Evolutionary conservation across 352 stramenopile genomes (phyloP), one percentile per base, ranked within the genome.

Genomic region (Thalassiosira allenii): DNA sequence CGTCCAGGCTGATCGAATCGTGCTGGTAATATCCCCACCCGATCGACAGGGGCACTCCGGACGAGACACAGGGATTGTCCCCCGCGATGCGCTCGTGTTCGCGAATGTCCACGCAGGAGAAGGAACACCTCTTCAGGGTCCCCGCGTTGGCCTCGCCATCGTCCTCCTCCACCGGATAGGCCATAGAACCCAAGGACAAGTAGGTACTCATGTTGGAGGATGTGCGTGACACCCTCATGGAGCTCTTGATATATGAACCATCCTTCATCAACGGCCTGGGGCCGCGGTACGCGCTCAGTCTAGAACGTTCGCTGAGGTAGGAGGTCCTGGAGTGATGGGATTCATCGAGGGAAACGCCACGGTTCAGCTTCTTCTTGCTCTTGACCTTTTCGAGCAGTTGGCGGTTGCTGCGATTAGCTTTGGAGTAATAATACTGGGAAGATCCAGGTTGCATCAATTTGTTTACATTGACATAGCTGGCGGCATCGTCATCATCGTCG

Each of bases 41-140:
- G 32, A 94, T 79, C 0, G 75, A 73, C n/a, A 94, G 30, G 11
- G 89, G 87, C 22, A 89, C 81, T 43, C 89, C 89, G 8, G 82
- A 83, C 44, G 82, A 79, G 0, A 88, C 84, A 25, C 87, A 89
- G 22, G 89, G 89, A 51, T 94, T 90, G 66, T 94, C 89, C 14
- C 87, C 87, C 22, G 91, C 78, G 33, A 91, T 88, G 5, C 87
- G 75, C 62, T 91, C 87, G 54, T 93, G 87, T 58, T 91, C 84
- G 6, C 89, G 84, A 64, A 94, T 84, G 23, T 88, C 41, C n/a
- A 90, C 69, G 29, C 12, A 71, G 29, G 65, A 76, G 47, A 90
- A 91, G 5, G 41, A 51, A 40, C 41, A 75, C 23, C 80, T 65
- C 29, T 78, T 82, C 25, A 78, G n/a, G 0, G 17, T 64, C n/a